Percentiles rank a stretch among this genome's conserved stretches.
Conservation (phyloP, 2,329 filamentous ascomycete genomes). For the Arthrobotrys musiformis region DNA sequence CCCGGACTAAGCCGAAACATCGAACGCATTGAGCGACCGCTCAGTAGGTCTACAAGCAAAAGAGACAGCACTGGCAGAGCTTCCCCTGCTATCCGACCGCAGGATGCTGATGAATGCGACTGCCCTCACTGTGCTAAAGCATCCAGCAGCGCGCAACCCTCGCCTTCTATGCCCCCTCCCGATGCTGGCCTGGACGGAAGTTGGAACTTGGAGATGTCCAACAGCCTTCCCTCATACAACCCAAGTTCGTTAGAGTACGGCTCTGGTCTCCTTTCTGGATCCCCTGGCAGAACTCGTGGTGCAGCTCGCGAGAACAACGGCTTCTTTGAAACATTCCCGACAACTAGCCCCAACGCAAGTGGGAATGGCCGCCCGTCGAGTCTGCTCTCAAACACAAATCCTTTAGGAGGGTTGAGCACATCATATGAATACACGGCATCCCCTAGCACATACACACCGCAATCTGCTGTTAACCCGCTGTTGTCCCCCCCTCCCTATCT, state of each 20-base stretch:
- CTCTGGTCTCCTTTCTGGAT: conserved; percentile 49
- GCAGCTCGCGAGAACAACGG: conserved; percentile 43
- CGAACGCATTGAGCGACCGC: conserved; percentile 56
- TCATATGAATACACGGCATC: conserved; percentile 47
- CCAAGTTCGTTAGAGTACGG: conserved; percentile 48
- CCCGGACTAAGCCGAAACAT: conserved; percentile 54
- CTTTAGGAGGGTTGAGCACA: conserved; percentile 37
- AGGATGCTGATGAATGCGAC: conserved; percentile 59
- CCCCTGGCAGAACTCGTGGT: conserved; percentile 37
- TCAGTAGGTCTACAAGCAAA: conserved; percentile 55
- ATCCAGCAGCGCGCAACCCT: conserved; percentile 55
- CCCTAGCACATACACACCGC: conserved; percentile 44
- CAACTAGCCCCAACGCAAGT: conserved; percentile 38
- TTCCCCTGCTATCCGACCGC: conserved; percentile 57
- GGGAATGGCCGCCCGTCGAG: conserved; percentile 45
- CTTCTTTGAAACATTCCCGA: conserved; percentile 51
- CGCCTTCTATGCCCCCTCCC: conserved; percentile 56
- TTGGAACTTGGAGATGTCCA: conserved; percentile 54
- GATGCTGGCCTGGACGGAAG: conserved; percentile 52
- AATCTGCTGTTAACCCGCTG: conserved; percentile 37
- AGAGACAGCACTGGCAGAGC: conserved; percentile 56
- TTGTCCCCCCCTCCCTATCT: conserved; percentile 49
- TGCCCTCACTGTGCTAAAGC: conserved; percentile 58
- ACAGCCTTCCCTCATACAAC: conserved; percentile 44
- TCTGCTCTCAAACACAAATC: conserved; percentile 50